Evolutionary conservation across 2,329 filamentous ascomycete species (phyloP), one percentile per base, ranked within the genome.

Genomic region (Ophiocordyceps camponoti-saundersi): DNA sequence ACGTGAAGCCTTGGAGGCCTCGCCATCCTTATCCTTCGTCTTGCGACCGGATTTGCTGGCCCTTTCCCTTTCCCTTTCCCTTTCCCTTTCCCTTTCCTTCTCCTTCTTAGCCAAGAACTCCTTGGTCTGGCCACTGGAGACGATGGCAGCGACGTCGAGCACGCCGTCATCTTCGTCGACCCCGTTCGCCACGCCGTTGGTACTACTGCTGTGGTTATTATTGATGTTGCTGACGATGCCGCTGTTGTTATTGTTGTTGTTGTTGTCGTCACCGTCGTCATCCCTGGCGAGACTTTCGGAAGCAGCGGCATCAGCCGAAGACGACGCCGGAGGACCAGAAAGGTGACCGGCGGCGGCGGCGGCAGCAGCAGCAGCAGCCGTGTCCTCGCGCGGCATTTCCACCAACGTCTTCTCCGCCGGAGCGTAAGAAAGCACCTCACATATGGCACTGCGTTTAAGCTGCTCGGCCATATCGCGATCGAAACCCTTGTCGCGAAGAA

Each of bases 101-200:
- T 90, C 85, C 60, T 85, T 87, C 64, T 85, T 85, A 11, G 84
- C 85, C 6, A 92, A 67, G 55, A 88, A 90, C 56, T 92, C 85
- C 54, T 79, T 78, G 54, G 86, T 86, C 61, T 87, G 84, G 30
- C 85, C 85, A 54, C 79, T 83, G 1, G 83, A 83, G 34, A 92
- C 85, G 52, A 92, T 89, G 53, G 75, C 82, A n/a, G 85, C 86
- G 44, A 92, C 84, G 54, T 92, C 84, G 3, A 92, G 68, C 10
- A 89, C 83, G 22, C 85, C 59, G 15, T 65, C 65, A 10, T 65
- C 68, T 6, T 59, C 60, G 18, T 63, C 65, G 15, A 64, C 23
- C 6, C n/a, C 42, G 43, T 36, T 55, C 10, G 10, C 2, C n/a
- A 15, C 18, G n/a, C 20, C 40, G 15, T 42, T 42, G 6, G 15